Conservation (phyloP, 257 asterid genomes). For the Capsicum chinense region DNA sequence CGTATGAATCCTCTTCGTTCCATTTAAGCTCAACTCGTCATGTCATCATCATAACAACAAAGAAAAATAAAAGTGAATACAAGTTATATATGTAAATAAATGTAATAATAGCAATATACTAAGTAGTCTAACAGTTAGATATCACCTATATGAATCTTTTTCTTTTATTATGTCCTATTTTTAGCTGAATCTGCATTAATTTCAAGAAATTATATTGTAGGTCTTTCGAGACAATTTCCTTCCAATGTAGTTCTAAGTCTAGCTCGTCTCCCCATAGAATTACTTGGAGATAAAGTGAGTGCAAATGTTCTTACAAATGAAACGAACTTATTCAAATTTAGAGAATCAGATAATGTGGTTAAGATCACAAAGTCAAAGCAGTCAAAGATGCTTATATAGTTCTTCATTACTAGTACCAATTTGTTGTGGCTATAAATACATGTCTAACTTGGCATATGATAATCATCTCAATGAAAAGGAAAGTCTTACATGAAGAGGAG, state of each 20-base stretch:
- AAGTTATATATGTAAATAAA: not conserved
- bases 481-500: not conserved
- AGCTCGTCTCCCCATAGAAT: not conserved
- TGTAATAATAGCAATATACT: not conserved
- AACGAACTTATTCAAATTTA: slow-evolving; percentile 15
- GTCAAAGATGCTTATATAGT: slow-evolving; percentile 10
- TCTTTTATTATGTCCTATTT: not conserved
- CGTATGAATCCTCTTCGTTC: not conserved
- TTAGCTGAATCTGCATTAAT: not conserved
- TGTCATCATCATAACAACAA: not conserved
- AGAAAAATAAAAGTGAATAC: not conserved
- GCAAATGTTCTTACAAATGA: not conserved
- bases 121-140: not conserved
- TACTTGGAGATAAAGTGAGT: slow-evolving; percentile 1
- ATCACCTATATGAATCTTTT: not conserved
- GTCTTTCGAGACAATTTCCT: not conserved
- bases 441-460: not conserved
- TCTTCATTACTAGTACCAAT: not conserved
- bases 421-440: slow-evolving; percentile 19
- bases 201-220: not conserved
- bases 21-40: not conserved
- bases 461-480: not conserved
- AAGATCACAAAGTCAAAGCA: not conserved
- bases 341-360: not conserved
- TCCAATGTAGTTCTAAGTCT: not conserved